A percentile compares a stretch with the other conserved stretches of the same genome.
Conservation (phyloP, 371 early-diverging fungal species). For the Mucor irregularis region DNA sequence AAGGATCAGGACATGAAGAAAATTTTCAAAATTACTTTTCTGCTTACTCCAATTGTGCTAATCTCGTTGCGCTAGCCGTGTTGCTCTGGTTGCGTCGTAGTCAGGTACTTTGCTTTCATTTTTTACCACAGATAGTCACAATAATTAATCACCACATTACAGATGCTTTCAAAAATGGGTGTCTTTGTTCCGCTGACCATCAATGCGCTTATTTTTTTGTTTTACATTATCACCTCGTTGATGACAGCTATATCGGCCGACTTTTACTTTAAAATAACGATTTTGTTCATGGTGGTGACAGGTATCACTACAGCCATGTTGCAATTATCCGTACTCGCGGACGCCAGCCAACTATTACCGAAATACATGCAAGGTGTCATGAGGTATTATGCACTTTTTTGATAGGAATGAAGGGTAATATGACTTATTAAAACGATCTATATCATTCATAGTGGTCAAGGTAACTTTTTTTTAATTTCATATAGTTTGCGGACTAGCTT, state of each 20-base stretch:
- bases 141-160: not conserved
- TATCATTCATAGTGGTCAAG: constrained; percentile 52
- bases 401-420: too few species aligned
- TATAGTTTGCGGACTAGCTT: not conserved
- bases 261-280: constrained; percentile 57
- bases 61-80: constrained; percentile 53
- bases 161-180: constrained; percentile 6
- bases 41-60: constrained; percentile 57
- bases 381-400: too few species aligned
- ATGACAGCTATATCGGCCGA: not conserved
- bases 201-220: constrained; percentile 30
- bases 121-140: not conserved
- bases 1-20: constrained; percentile 52
- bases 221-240: constrained; percentile 24
- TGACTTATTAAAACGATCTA: too few species aligned
- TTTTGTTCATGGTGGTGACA: constrained; percentile 53
- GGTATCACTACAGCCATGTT: constrained; percentile 65
- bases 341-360: constrained; percentile 67
- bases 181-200: constrained; percentile 20
- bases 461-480: constrained; percentile 15
- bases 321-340: constrained; percentile 69
- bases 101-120: constrained; percentile 29
- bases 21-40: constrained; percentile 80
- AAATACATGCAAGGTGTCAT: constrained; percentile 75
- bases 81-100: constrained; percentile 59